Evolutionary conservation across 169 alveolate species (phyloP), one percentile per base, ranked within the genome.

Genomic region (Blepharisma undulans): DNA sequence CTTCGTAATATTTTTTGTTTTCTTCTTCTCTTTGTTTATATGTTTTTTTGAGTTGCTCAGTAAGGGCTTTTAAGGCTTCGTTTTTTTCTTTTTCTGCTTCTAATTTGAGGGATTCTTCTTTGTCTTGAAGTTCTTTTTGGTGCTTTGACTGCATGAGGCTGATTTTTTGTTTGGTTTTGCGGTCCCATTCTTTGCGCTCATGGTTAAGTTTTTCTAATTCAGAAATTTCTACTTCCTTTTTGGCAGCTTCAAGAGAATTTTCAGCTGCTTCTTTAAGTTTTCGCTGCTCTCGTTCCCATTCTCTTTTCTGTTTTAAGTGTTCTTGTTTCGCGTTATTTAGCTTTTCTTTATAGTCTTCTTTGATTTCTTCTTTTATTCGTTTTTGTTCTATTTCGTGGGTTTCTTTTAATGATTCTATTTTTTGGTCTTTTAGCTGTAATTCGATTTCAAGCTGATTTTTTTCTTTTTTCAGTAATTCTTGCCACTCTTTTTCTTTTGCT

Each of bases 61-160:
- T 33, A 21, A 22, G 78, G 27, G 8, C 59, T 82, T 82, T 22
- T 32, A 78, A 7, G 7, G 86, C 29, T 78, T 78, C 61, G 16
- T 25, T 32, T 78, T 78, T 78, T 78, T 78, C 86, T 25, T 25
- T 25, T 82, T 82, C 89, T 14, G 36, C 33, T 60, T 82, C 89
- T 25, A 21, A 1, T 82, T 60, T 82, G 29, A 82, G 22, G 12
- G 34, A n/a, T 22, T 34, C 27, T 82, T 82, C 89, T 34, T 33
- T 22, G 34, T 82, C 89, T 5, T 32, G 77, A 22, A 82, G 74
- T n/a, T 82, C 89, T 82, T 82, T 82, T 82, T 82, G 89, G 72
- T 36, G 76, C 19, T 82, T 82, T 72, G n/a, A 32, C n/a, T 82
- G 89, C 61, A 82, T 32, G 72, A 82, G 89, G 8, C 60, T 82